Evolutionary conservation across 148 eudicot genomes (phyloP).

Genomic region (Cornus controversa): DNA sequence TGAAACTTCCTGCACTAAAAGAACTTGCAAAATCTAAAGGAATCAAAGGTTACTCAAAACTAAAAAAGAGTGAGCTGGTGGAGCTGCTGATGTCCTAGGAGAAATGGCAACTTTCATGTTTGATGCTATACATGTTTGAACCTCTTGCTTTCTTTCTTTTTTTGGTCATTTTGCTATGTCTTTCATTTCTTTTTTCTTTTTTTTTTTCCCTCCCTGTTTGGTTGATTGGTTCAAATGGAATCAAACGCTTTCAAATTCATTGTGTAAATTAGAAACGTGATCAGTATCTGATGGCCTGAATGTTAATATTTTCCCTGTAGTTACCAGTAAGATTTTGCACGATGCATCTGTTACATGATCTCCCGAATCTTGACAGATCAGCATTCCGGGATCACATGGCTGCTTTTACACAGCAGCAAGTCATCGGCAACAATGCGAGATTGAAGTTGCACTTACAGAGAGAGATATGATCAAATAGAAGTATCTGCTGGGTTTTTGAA

Average conservation of each 20-base stretch:
- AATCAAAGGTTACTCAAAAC: constrained; percentile 61
- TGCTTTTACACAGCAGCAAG: no score
- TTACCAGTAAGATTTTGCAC: not conserved
- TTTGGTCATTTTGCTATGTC: no score
- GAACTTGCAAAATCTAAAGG: constrained; percentile 56
- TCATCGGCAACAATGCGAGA: no score
- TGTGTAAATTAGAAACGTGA: not conserved
- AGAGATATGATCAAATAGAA: no score
- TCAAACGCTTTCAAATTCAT: not conserved
- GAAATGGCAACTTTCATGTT: not conserved
- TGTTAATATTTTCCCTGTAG: not conserved
- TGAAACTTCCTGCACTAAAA: constrained; percentile 63
- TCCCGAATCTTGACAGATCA: no score
- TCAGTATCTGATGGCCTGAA: not conserved
- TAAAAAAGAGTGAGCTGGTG: constrained; percentile 58
- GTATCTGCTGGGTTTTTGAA: no score
- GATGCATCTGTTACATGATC: not conserved
- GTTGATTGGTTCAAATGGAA: not conserved
- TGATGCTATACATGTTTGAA: not conserved
- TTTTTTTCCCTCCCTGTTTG: no score
- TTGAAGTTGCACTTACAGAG: no score
- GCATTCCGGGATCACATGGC: no score
- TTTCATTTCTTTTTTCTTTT: no score
- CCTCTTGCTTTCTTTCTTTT: no score
- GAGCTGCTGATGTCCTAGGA: constrained; percentile 32